A percentile compares a stretch with the other conserved stretches of the same genome.
These are phyloP conservation scores for Fusarium solani-melongenae DNA, from an alignment of 2,329 filamentous ascomycete species.

Conservation along the genomic window DNA sequence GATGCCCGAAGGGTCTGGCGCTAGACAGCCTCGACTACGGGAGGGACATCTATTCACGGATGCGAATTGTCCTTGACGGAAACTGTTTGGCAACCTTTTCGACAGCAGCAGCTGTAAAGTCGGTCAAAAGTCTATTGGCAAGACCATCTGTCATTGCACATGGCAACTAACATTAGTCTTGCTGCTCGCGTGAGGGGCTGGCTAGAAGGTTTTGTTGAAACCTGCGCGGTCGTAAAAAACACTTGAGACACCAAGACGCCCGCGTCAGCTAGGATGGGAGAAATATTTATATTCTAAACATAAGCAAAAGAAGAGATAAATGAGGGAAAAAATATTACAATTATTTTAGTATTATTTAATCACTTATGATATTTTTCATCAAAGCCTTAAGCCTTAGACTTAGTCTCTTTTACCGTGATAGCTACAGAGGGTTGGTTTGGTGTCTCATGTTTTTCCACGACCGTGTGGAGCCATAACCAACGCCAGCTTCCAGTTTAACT, in stretches of 20 bases:
- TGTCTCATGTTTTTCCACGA: no score
- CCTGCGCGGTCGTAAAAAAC: no score
- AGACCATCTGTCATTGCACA: not conserved
- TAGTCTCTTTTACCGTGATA: no score
- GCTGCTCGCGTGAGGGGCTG: not conserved
- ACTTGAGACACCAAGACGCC: no score
- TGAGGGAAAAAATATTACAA: no score
- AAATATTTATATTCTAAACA: no score
- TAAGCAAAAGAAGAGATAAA: no score
- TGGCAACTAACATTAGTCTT: not conserved
- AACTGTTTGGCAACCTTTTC: not conserved
- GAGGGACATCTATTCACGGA: not conserved
- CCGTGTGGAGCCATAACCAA: not conserved
- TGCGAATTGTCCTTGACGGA: not conserved
- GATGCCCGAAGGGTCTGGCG: slow-evolving; percentile 7
- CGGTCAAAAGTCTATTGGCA: not conserved
- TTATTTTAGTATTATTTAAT: no score
- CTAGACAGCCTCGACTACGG: not conserved
- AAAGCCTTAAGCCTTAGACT: no score
- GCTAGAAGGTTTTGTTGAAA: not conserved
- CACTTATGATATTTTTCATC: no score
- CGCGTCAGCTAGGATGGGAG: no score
- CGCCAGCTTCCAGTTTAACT: not conserved
- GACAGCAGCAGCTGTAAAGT: not conserved
- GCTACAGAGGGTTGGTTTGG: no score